These are phyloP conservation scores for Backusella circina DNA, from an alignment of 192 early-diverging fungal species.

Conservation along the genomic window DNA sequence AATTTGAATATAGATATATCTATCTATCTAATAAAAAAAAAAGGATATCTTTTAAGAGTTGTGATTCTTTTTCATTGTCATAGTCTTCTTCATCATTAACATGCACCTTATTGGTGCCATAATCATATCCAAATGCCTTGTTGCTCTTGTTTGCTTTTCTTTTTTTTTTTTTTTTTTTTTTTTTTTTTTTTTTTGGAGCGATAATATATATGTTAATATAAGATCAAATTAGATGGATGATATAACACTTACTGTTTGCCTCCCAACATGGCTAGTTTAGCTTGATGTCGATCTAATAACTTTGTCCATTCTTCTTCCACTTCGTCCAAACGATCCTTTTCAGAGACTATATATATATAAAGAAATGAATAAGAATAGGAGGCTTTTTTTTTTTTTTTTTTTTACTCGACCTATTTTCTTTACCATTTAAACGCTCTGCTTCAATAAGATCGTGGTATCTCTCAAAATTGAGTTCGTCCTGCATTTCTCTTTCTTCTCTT, in stretches of 20 bases:
- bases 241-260: constrained; percentile 21
- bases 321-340: constrained; percentile 32
- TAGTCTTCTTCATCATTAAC: not conserved
- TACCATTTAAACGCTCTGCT: constrained; percentile 40
- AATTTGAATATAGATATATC: not conserved
- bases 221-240: no score
- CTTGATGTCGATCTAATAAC: constrained; percentile 42
- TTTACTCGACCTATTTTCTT: not conserved
- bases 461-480: constrained; percentile 52
- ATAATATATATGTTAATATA: no score
- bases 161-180: no score
- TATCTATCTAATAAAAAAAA: not conserved
- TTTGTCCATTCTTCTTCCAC: constrained; percentile 55
- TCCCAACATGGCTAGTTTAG: constrained; percentile 32
- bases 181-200: no score
- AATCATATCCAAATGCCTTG: constrained; percentile 32
- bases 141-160: constrained; percentile 12
- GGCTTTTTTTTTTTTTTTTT: not conserved
- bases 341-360: constrained; percentile 23
- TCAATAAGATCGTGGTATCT: constrained; percentile 51
- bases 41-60: constrained; percentile 42
- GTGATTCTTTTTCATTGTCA: constrained; percentile 12
- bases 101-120: constrained; percentile 10
- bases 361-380: not conserved
- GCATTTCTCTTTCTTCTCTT: constrained; percentile 38